Base-by-base conservation (phyloP, 2,329 filamentous ascomycete species). In the Lomentospora prolificans region DNA sequence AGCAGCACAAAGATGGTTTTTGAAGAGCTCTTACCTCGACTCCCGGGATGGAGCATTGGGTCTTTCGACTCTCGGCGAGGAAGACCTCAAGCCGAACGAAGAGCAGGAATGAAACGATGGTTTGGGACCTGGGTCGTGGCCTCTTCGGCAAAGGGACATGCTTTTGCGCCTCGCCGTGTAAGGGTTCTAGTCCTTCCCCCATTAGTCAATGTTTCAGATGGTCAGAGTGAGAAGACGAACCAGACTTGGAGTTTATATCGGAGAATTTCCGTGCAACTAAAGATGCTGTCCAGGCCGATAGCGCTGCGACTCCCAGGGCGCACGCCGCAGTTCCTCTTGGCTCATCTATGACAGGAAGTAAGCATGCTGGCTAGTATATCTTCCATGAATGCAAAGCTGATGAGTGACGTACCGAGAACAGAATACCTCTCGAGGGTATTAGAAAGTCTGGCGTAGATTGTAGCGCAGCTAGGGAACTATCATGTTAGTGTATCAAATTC, bases 41-140 rank as follows among this genome's bases (percentile, higher is more conserved):
- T 2, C 78, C 78, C 19, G 73, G 67, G 10, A 65, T 67, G 5
- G 76, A 70, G 61, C 79, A 82, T 64, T 81, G 77, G 33, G 78
- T 70, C 57, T 75, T 70, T 25, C 66, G 65, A 12, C 74, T 70
- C 1, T 79, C 71, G 30, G 64, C 67, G 53, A 78, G 70, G 33
- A 76, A 74, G 2, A 76, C 63, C 58, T 79, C 75, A 14, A 81
- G 62, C 3, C 79, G 72, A 7, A 76, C 30, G 2, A 78, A 66
- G 50, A 80, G 67, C 28, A 72, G 71, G 4, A 70, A 41, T 7
- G 78, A 65, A 14, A 81, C 62, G 10, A 70, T 64, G 1, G 74
- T 72, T 2, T 77, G 60, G 50, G 74, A 76, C 56, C 72, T 74
- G 9, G 73, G 69, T 33, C 73, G 70, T 17, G 79, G 78, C 19